Evolutionary conservation across 129 eudicot species (phyloP).

Genomic region (Silybum marianum): DNA sequence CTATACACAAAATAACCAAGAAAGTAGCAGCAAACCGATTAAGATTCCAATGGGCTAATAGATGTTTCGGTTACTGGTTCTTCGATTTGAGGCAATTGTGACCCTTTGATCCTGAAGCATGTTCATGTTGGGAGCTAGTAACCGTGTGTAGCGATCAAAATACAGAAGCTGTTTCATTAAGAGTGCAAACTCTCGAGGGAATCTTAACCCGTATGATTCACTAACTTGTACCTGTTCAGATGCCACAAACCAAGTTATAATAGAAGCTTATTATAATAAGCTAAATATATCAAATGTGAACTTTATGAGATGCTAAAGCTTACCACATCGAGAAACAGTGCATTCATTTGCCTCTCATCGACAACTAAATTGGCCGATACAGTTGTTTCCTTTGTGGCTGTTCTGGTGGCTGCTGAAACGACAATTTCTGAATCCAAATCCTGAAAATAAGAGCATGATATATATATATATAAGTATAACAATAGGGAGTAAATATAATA

Average conservation of each 20-base stretch:
- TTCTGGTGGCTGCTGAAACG: constrained; percentile 84
- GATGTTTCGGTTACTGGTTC: constrained; percentile 40
- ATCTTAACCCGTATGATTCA: constrained; percentile 93
- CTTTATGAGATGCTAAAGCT: constrained; percentile 25
- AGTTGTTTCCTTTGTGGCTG: constrained; percentile 76
- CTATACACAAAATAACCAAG: constrained; percentile 23
- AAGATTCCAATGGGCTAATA: constrained; percentile 33
- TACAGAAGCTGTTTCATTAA: constrained; percentile 93
- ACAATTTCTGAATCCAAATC: constrained; percentile 90
- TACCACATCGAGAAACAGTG: constrained; percentile 92
- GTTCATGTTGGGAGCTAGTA: constrained; percentile 94
- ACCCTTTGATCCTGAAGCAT: constrained; percentile 94
- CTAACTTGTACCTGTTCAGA: constrained; percentile 77
- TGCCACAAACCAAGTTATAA: constrained; percentile 13
- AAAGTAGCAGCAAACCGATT: constrained; percentile 3
- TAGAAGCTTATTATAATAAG: background rate
- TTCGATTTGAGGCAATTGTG: constrained; percentile 70
- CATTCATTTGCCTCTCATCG: constrained; percentile 99
- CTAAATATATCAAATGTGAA: background rate
- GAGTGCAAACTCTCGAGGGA: constrained; percentile 99
- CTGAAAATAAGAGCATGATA: constrained; percentile 39
- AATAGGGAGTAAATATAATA: background rate
- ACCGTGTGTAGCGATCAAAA: constrained; percentile 96
- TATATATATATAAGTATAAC: background rate
- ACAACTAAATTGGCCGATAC: constrained; percentile 82